Conservation (phyloP, 2,329 filamentous ascomycete species). For the Pestalotiopsis sp. region DNA sequence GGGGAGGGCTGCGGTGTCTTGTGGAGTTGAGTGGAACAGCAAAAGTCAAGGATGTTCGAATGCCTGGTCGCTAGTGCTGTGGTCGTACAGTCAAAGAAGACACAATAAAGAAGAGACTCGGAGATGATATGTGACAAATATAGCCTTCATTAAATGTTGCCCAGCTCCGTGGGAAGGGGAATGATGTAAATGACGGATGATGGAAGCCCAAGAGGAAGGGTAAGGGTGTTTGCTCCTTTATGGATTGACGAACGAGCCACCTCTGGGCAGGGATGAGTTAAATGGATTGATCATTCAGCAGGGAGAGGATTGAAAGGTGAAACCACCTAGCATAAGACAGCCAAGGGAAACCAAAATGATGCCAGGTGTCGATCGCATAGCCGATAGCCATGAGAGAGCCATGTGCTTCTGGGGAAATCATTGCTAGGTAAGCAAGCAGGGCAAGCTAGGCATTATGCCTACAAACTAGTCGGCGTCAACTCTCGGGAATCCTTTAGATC, state of each 20-base stretch:
- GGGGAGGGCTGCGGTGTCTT: background rate
- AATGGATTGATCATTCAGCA: background rate
- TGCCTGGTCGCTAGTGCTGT: background rate
- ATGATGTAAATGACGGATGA: conserved; percentile 3
- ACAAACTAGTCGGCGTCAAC: background rate
- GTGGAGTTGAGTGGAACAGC: background rate
- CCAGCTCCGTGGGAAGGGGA: background rate
- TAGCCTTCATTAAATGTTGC: background rate
- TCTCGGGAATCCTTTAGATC: background rate
- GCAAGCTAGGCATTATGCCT: background rate
- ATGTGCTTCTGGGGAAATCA: background rate
- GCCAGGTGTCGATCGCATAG: background rate
- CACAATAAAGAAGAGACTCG: background rate
- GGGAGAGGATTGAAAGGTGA: background rate
- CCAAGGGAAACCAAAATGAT: background rate
- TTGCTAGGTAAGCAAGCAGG: background rate
- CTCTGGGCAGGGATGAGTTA: background rate
- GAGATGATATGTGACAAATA: background rate
- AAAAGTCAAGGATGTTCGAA: background rate
- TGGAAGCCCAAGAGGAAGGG: background rate
- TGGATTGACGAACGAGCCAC: background rate
- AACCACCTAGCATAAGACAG: conserved; percentile 5
- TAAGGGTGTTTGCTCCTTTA: conserved; percentile 2
- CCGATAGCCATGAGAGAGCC: background rate
- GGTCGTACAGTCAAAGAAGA: background rate